These are phyloP conservation scores for Sequoiadendron giganteum DNA, from an alignment of 75 land plant species.

Conservation along the genomic window DNA sequence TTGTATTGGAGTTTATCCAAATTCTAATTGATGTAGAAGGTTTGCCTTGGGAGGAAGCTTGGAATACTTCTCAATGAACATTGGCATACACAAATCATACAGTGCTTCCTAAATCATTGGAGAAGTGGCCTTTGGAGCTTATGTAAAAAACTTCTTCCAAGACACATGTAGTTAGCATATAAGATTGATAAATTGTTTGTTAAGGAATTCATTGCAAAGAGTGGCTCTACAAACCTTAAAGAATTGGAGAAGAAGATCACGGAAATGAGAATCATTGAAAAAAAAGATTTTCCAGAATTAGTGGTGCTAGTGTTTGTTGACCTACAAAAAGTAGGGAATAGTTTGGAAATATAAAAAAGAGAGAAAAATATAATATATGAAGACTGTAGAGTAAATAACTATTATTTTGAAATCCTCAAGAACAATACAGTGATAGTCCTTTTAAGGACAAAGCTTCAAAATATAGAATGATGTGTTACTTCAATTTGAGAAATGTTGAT, in stretches of 20 bases:
- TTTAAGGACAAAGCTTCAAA: too few relatives aligned
- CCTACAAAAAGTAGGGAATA: constrained; percentile 24
- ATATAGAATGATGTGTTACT: too few relatives aligned
- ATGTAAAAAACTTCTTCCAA: constrained; percentile 84
- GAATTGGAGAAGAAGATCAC: constrained; percentile 60
- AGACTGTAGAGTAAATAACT: too few relatives aligned
- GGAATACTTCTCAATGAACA: constrained; percentile 89
- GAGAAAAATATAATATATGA: too few relatives aligned
- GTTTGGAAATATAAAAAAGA: too few relatives aligned
- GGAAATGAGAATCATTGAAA: constrained; percentile 86
- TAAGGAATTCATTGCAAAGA: constrained; percentile 41
- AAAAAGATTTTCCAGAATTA: constrained; percentile 60
- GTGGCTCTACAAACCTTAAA: constrained; percentile 47
- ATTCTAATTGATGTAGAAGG: constrained; percentile 82
- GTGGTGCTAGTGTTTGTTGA: constrained; percentile 40
- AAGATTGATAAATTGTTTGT: constrained; percentile 81
- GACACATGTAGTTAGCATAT: constrained; percentile 87
- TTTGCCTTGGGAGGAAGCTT: constrained; percentile 84
- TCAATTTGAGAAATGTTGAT: too few relatives aligned
- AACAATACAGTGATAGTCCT: too few relatives aligned
- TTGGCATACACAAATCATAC: constrained; percentile 98
- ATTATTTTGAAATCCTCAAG: too few relatives aligned
- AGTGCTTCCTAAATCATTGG: constrained; percentile 96
- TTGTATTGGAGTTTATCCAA: constrained; percentile 88
- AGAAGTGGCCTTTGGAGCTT: constrained; percentile 87